phyloP scores from a whole-genome alignment of 2,329 filamentous ascomycete genomes.

The Boeremia lycopersici region DNA sequence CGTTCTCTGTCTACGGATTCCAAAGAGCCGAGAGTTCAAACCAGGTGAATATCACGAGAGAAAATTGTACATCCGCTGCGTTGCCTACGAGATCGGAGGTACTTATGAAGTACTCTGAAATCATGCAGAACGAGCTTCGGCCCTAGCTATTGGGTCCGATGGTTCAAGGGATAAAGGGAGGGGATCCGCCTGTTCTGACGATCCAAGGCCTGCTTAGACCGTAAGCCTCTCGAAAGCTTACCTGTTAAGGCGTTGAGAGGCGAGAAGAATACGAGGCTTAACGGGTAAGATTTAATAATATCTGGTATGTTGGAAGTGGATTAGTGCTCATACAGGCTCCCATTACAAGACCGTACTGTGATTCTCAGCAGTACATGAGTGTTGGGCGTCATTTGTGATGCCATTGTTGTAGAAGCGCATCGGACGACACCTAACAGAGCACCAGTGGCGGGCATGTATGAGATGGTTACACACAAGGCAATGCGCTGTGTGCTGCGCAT shows the following conservation, averaged over 20 bases:
- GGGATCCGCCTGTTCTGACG: not conserved
- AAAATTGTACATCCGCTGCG: not conserved
- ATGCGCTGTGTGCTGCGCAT: not conserved
- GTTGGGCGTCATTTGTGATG: not conserved
- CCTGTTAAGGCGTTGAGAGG: slow-evolving; percentile 4
- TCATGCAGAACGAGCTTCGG: not conserved
- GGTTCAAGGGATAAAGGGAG: slow-evolving; percentile 8
- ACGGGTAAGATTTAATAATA: not conserved
- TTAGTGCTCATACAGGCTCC: not conserved
- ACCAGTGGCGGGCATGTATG: not conserved
- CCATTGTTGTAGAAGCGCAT: not conserved
- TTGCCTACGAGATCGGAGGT: not conserved
- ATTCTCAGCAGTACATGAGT: not conserved
- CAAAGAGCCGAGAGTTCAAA: not conserved
- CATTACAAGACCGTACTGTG: not conserved
- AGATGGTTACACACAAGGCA: not conserved
- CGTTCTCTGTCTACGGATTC: not conserved
- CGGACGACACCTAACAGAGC: not conserved
- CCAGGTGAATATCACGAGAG: not conserved
- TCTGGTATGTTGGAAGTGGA: not conserved
- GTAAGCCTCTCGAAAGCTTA: slow-evolving; percentile 9
- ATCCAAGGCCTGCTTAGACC: slow-evolving; percentile 2
- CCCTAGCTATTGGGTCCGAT: not conserved
- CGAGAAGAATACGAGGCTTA: slow-evolving; percentile 8
- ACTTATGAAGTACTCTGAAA: slow-evolving; percentile 1